A percentile compares a stretch with the other conserved stretches of the same genome.
phyloP scores from a whole-genome alignment of 208 protist species.

The Crithidia mellificae region DNA sequence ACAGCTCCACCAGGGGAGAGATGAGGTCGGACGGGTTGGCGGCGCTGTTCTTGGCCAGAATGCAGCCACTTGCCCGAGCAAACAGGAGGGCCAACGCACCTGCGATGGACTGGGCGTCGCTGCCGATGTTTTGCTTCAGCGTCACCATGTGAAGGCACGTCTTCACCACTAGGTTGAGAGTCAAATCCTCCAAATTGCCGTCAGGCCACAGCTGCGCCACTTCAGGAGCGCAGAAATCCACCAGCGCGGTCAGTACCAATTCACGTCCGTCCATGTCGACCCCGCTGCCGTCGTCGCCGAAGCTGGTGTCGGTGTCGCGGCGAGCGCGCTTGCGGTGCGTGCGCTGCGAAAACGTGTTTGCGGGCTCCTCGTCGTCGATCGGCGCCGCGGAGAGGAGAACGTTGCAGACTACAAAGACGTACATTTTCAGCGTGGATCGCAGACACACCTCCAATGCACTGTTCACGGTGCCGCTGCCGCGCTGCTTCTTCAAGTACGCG shows the following conservation, averaged over 20 bases:
- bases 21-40: conserved; percentile 62
- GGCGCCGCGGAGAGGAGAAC: conserved; percentile 55
- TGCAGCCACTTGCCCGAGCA: conserved; percentile 51
- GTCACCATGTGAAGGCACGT: conserved; percentile 84
- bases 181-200: conserved; percentile 54
- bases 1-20: conserved; percentile 71
- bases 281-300: conserved; percentile 86
- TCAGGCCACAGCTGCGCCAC: conserved; percentile 63
- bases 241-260: conserved; percentile 73
- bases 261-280: conserved; percentile 90
- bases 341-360: conserved; percentile 33
- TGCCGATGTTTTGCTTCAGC: conserved; percentile 79
- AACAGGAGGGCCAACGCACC: conserved; percentile 71
- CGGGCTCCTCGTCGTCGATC: conserved; percentile 50
- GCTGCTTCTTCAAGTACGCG: conserved; percentile 61
- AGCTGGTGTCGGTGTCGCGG: conserved; percentile 52
- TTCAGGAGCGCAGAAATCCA: conserved; percentile 75
- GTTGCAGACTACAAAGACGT: conserved; percentile 79
- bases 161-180: conserved; percentile 65
- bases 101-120: conserved; percentile 74
- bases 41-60: conserved; percentile 44
- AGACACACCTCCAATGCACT: conserved; percentile 58
- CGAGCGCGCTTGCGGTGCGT: conserved; percentile 43
- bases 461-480: conserved; percentile 20
- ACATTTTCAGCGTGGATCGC: conserved; percentile 89